Conservation (phyloP, 1,139 yeast species). For the Keqinozyma sinolaborantium region DNA sequence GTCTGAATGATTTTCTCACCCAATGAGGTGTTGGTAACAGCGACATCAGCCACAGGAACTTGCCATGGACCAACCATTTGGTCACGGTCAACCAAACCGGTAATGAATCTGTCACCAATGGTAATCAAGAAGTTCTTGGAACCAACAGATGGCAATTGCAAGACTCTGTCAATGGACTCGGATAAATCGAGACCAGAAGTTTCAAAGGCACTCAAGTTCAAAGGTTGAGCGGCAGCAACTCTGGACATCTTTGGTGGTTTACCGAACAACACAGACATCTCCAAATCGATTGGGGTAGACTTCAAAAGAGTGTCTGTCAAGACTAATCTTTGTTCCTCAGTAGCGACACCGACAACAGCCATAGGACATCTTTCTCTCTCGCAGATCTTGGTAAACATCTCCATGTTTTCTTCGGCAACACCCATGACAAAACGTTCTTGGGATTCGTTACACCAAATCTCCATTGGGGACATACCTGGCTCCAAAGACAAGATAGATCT, state of each 20-base stretch:
- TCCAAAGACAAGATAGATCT: slow-evolving; percentile 89
- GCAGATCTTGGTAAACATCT: slow-evolving; percentile 73
- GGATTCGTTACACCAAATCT: slow-evolving; percentile 99
- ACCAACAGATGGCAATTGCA: slow-evolving; percentile 91
- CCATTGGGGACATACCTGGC: slow-evolving; percentile 99
- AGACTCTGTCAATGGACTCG: slow-evolving; percentile 80
- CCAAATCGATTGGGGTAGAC: slow-evolving; percentile 89
- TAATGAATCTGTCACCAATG: slow-evolving; percentile 94
- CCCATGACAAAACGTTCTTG: slow-evolving; percentile 98
- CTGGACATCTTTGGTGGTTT: slow-evolving; percentile 96
- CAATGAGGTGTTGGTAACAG: slow-evolving; percentile 89
- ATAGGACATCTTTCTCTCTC: slow-evolving; percentile 94
- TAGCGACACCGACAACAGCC: slow-evolving; percentile 95
- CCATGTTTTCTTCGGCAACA: slow-evolving; percentile 77
- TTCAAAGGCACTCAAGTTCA: slow-evolving; percentile 49
- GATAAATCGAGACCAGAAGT: slow-evolving; percentile 29
- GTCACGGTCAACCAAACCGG: slow-evolving; percentile 95
- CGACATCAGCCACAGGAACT: slow-evolving; percentile 98
- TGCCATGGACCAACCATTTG: slow-evolving; percentile 99
- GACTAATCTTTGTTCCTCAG: slow-evolving; percentile 77
- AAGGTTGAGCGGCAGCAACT: slow-evolving; percentile 61
- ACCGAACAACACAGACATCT: slow-evolving; percentile 95
- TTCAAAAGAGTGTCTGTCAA: slow-evolving; percentile 75
- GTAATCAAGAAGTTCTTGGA: slow-evolving; percentile 93
- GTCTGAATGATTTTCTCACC: slow-evolving; percentile 68